Conservation (phyloP, 305 asterid species). For the Fraxinus baroniana region DNA sequence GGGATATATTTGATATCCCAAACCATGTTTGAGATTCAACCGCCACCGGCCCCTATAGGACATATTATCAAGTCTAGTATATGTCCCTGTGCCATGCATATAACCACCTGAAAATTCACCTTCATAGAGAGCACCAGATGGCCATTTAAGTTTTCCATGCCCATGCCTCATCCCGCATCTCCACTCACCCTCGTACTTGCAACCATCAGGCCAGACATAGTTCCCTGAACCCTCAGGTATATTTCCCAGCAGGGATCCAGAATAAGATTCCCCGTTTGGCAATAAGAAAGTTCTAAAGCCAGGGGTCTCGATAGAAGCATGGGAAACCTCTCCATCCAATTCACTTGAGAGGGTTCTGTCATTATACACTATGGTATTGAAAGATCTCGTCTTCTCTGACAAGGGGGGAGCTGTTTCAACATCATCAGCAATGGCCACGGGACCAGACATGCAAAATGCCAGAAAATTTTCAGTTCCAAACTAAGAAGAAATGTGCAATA, state of each 20-base stretch:
- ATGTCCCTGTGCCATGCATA: slow-evolving; percentile 75
- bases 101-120: slow-evolving; percentile 96
- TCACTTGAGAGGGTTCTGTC: slow-evolving; percentile 34
- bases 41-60: slow-evolving; percentile 81
- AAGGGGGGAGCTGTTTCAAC: slow-evolving; percentile 52
- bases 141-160: slow-evolving; percentile 74
- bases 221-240: slow-evolving; percentile 79
- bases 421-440: slow-evolving; percentile 54
- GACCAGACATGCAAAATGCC: slow-evolving; percentile 90
- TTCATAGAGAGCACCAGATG: slow-evolving; percentile 79
- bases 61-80: slow-evolving; percentile 44
- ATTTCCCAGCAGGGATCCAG: slow-evolving; percentile 64
- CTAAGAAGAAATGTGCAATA: slow-evolving; percentile 11
- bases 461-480: slow-evolving; percentile 32
- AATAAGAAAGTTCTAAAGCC: slow-evolving; percentile 46
- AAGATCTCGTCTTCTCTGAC: slow-evolving; percentile 58
- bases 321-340: slow-evolving; percentile 58
- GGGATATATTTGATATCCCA: slow-evolving; percentile 79
- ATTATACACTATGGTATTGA: slow-evolving; percentile 34
- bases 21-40: slow-evolving; percentile 83
- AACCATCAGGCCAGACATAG: slow-evolving; percentile 87
- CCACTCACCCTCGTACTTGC: slow-evolving; percentile 92
- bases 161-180: slow-evolving; percentile 88
- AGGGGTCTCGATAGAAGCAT: slow-evolving; percentile 44
- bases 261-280: slow-evolving; percentile 63